Base-by-base conservation (phyloP, 1,139 yeast genomes). In the Taiozyma sp. region DNA sequence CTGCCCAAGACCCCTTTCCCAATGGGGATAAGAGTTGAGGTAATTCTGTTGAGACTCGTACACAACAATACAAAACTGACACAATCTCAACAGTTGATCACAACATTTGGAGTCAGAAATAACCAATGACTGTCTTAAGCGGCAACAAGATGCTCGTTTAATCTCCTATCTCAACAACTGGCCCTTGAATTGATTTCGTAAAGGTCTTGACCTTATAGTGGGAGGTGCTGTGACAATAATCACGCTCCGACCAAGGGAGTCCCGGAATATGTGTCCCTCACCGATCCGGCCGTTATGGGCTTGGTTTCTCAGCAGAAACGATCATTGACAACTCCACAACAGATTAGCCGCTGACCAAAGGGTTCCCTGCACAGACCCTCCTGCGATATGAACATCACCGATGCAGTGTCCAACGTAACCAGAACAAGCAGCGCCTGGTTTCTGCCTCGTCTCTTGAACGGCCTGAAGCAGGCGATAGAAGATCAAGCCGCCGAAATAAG, bases 401-500 rank as follows among this genome's bases (percentile, higher is more conserved):
- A 7, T 8, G 19, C 19, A 14, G 9, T 32, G 19, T 9, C 41
- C 23, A 38, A 38, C 24, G 14, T 22, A 14, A 19, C 41, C 41
- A 12, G 8, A 4, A 9, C 23, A 27, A 38, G 19, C 14, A 38
- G 24, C 14, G 10, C 8, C 7, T 38, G 41, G 41, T 19, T 38
- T 19, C 23, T 38, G 13, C 24, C 24, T 10, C 41, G 41, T 22
- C 24, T 38, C 19, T 2, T 38, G 8, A 38, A 22, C 13, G 41
- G 41, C 4, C 8, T 38, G 24, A 38, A 19, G 14, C 41, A 19
- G 16, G 49, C 46, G 8, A 29, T 47, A 5, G 13, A 32, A 22
- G 46, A 47, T n/a, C 48, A 46, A 39, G 41, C 48, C 7, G 34
- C n/a, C 14, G 48, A 46, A 16, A 36, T 43, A 24, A 23, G 28